Evolutionary conservation across 768 basidiomycete species (phyloP).

Genomic region (Cubamyces lactineus): DNA sequence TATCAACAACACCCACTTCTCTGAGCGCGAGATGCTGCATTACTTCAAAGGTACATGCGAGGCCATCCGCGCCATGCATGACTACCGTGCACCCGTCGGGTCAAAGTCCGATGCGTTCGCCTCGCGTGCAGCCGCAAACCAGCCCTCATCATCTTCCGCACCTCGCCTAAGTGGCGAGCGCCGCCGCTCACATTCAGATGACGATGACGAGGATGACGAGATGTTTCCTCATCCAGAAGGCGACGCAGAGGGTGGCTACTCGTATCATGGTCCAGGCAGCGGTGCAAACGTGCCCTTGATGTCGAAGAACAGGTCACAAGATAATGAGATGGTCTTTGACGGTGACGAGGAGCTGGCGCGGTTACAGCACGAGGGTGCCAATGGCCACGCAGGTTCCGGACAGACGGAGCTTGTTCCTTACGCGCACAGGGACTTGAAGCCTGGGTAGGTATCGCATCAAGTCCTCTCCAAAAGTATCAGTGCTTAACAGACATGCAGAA

Average conservation of each 20-base stretch:
- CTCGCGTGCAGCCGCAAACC: conserved; percentile 25
- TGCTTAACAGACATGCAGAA: conserved; percentile 49
- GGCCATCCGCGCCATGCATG: conserved; percentile 94
- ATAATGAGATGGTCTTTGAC: conserved; percentile 69
- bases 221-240: conserved; percentile 78
- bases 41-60: conserved; percentile 95
- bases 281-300: conserved; percentile 56
- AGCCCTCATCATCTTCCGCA: conserved; percentile 23
- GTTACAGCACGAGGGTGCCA: conserved; percentile 44
- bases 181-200: conserved; percentile 2
- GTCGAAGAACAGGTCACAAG: conserved; percentile 50
- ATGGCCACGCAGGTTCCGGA: conserved; percentile 37
- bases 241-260: conserved; percentile 73
- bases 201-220: conserved; percentile 55
- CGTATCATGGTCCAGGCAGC: conserved; percentile 50
- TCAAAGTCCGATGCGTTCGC: conserved; percentile 23
- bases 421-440: conserved; percentile 96
- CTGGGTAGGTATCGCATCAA: conserved; percentile 62
- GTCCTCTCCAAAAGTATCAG: too few relatives aligned
- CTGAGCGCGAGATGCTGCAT: conserved; percentile 86
- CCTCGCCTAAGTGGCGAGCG: conserved; percentile 7
- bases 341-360: conserved; percentile 71
- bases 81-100: conserved; percentile 64
- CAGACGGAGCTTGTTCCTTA: conserved; percentile 75
- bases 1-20: conserved; percentile 79